Percentiles rank a stretch among this genome's conserved stretches.
Conservation (phyloP, 805 yeast genomes). For the Kodamaea jinghongensis region DNA sequence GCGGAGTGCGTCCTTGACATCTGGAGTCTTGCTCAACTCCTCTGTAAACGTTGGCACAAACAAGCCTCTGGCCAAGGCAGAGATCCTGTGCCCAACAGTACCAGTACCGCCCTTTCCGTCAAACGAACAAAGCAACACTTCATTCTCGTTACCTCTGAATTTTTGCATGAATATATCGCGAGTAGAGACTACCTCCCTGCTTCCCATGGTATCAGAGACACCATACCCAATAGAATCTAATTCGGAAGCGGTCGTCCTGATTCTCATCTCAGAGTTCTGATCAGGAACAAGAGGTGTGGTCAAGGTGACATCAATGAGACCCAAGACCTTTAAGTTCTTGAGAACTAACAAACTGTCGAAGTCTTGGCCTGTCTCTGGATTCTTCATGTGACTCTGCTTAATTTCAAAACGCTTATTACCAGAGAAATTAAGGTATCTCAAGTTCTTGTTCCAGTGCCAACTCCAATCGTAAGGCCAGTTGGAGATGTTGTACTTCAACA, state of each 20-base stretch:
- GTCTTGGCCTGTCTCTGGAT: constrained; percentile 58
- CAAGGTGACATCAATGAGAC: constrained; percentile 92
- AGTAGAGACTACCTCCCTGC: constrained; percentile 58
- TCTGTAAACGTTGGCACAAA: constrained; percentile 65
- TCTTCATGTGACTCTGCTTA: constrained; percentile 55
- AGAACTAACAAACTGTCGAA: constrained; percentile 65
- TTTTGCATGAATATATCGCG: constrained; percentile 86
- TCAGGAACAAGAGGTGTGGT: constrained; percentile 92
- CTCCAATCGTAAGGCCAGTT: constrained; percentile 98
- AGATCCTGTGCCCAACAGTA: constrained; percentile 57
- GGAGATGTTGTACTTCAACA: constrained; percentile 84
- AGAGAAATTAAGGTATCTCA: constrained; percentile 82
- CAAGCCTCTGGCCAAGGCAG: constrained; percentile 68
- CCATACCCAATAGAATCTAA: constrained; percentile 80
- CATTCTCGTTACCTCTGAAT: constrained; percentile 82
- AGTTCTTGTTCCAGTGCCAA: constrained; percentile 80
- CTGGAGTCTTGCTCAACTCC: constrained; percentile 55
- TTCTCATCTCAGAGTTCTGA: constrained; percentile 76
- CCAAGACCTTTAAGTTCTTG: constrained; percentile 68
- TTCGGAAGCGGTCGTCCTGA: constrained; percentile 85
- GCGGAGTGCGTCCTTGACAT: constrained; percentile 72
- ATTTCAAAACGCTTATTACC: constrained; percentile 93
- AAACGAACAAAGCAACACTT: constrained; percentile 74
- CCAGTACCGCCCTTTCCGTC: constrained; percentile 74
- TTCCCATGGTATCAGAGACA: constrained; percentile 84